Conservation (phyloP, 2,329 filamentous ascomycete species). For the Botrytis tulipae region DNA sequence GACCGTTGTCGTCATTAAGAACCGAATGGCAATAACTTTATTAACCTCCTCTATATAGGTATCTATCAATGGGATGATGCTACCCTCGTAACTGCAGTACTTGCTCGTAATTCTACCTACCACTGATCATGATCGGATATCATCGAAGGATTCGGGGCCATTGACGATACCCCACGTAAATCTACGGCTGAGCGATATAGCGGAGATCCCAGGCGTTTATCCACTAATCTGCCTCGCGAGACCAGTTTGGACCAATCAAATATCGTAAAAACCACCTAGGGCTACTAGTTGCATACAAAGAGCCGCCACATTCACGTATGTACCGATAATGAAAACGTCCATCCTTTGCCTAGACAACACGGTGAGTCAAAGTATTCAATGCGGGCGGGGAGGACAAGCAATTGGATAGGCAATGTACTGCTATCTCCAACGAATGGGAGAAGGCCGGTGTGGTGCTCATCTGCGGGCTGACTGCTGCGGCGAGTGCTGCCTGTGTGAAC, state of each 20-base stretch:
- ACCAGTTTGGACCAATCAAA: not conserved
- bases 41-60: not conserved
- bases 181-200: not conserved
- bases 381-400: not conserved
- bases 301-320: not conserved
- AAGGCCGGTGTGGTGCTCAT: not conserved
- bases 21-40: not conserved
- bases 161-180: constrained; percentile 3
- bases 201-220: constrained; percentile 5
- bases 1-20: not conserved
- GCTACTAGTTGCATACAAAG: not conserved
- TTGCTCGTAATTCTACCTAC: constrained; percentile 11
- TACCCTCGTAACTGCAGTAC: not conserved
- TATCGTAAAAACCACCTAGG: not conserved
- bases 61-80: not conserved
- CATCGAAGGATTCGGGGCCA: not conserved
- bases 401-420: not conserved
- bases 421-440: constrained; percentile 18
- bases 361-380: constrained; percentile 13
- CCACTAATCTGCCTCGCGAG: not conserved
- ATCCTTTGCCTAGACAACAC: constrained; percentile 6
- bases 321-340: not conserved
- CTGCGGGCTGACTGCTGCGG: constrained; percentile 19
- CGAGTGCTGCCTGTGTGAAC: constrained; percentile 14
- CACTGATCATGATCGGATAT: not conserved